Percentiles rank a stretch among this genome's conserved stretches.
phyloP scores from a whole-genome alignment of 768 basidiomycete species.

The Boletus rex-veris region DNA sequence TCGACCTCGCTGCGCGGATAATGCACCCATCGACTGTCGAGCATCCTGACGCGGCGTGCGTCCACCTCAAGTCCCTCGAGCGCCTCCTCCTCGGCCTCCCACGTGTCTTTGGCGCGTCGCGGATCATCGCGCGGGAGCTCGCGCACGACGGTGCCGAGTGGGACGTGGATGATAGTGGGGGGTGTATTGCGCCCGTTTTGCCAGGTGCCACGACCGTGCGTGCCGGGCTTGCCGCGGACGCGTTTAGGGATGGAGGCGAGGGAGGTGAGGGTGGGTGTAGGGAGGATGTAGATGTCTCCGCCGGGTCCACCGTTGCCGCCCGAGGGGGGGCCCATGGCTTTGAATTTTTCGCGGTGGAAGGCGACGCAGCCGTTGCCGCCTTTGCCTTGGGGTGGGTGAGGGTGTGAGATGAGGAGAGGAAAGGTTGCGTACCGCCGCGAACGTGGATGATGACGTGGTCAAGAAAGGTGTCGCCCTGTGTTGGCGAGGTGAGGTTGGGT shows the following conservation, averaged over 20 bases:
- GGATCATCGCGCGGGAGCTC: conserved; percentile 69
- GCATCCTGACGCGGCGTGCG: conserved; percentile 53
- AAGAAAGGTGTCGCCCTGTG: conserved; percentile 72
- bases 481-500: conserved; percentile 4
- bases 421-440: conserved; percentile 55
- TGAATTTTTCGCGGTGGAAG: conserved; percentile 88
- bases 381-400: conserved; percentile 47
- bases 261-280: conserved; percentile 73
- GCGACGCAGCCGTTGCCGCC: conserved; percentile 92
- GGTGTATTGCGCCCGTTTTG: conserved; percentile 74
- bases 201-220: conserved; percentile 80
- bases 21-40: conserved; percentile 72
- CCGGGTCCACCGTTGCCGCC: conserved; percentile 92
- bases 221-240: conserved; percentile 63
- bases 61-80: conserved; percentile 44
- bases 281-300: conserved; percentile 81
- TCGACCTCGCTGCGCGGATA: conserved; percentile 65
- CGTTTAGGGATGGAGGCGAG: conserved; percentile 70
- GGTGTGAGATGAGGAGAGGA: background rate
- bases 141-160: conserved; percentile 84
- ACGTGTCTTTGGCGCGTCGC: conserved; percentile 60
- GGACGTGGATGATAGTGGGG: conserved; percentile 77
- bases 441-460: conserved; percentile 81
- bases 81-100: conserved; percentile 68
- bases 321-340: conserved; percentile 81